Conservation (phyloP, 257 asterid species). For the Anisodus acutangulus region DNA sequence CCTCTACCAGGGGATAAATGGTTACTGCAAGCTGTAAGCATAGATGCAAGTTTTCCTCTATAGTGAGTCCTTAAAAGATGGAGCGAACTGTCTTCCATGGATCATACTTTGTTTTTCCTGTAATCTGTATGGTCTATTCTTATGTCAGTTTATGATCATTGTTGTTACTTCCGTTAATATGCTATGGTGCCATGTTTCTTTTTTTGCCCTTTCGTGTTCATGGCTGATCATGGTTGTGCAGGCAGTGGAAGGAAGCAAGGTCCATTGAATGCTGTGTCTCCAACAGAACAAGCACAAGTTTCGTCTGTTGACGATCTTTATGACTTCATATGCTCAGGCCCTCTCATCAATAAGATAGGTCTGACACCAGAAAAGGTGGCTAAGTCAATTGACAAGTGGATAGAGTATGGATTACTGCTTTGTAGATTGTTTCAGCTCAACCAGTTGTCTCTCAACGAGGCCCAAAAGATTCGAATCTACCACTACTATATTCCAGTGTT, state of each 20-base stretch:
- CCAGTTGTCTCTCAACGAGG: slow-evolving; percentile 67
- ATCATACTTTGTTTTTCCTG: background rate
- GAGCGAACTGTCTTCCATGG: background rate
- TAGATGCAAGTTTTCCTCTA: background rate
- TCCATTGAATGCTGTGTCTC: slow-evolving; percentile 47
- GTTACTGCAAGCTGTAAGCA: background rate
- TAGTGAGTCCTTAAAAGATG: background rate
- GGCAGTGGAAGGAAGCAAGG: slow-evolving; percentile 57
- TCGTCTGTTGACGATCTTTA: slow-evolving; percentile 73
- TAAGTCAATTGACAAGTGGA: slow-evolving; percentile 87
- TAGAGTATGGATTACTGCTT: slow-evolving; percentile 72
- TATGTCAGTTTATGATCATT: background rate
- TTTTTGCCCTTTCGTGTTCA: background rate
- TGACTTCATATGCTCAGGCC: slow-evolving; percentile 81
- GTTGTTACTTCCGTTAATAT: background rate
- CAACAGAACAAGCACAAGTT: slow-evolving; percentile 58
- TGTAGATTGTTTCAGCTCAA: slow-evolving; percentile 84
- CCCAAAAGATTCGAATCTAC: slow-evolving; percentile 80
- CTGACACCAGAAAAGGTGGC: slow-evolving; percentile 74
- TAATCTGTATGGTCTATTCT: background rate
- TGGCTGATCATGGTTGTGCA: slow-evolving; percentile 40
- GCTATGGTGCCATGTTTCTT: background rate
- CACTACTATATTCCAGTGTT: slow-evolving; percentile 97
- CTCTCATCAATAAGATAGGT: slow-evolving; percentile 66
- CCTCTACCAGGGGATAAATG: background rate